These are phyloP conservation scores for Tardiomyces blankii DNA, from an alignment of 1,139 yeast genomes.

Conservation along the genomic window DNA sequence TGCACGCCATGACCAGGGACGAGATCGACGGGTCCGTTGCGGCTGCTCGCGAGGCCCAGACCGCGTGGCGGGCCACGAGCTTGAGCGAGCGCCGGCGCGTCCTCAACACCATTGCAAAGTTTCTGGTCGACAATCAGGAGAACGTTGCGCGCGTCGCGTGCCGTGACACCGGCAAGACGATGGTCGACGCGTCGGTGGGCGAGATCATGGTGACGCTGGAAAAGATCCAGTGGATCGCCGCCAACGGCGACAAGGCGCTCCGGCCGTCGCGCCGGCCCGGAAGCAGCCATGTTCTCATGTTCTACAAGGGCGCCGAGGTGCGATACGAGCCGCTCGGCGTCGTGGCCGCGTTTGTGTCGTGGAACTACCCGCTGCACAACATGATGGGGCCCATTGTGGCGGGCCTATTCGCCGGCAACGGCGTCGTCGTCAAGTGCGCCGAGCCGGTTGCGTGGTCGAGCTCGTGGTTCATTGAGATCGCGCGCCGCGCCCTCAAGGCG, in stretches of 20 bases:
- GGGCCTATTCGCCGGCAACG: conserved; percentile 80
- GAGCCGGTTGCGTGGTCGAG: conserved; percentile 97
- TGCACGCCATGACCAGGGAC: conserved; percentile 46
- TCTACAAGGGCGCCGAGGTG: conserved; percentile 80
- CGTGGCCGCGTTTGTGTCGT: conserved; percentile 81
- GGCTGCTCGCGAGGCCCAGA: conserved; percentile 49
- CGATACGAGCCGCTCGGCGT: conserved; percentile 85
- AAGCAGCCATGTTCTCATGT: conserved; percentile 73
- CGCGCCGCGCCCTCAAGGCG: conserved; percentile 56
- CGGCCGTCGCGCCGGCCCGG: conserved; percentile 74
- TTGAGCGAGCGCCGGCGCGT: conserved; percentile 60
- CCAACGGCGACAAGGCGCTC: conserved; percentile 67
- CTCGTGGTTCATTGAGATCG: conserved; percentile 57
- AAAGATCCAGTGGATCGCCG: conserved; percentile 78
- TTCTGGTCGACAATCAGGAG: conserved; percentile 70
- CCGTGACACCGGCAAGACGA: conserved; percentile 91
- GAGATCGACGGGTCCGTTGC: conserved; percentile 60
- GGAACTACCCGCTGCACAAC: conserved; percentile 93
- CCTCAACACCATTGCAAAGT: conserved; percentile 58
- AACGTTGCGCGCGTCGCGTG: conserved; percentile 86
- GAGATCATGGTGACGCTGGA: conserved; percentile 85
- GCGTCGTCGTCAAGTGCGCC: conserved; percentile 82
- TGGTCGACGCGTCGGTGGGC: conserved; percentile 93
- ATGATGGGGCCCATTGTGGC: conserved; percentile 87
- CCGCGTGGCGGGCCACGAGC: conserved; percentile 44